Evolutionary conservation across 352 stramenopile species (phyloP).

Genomic region (Hyaloperonospora brassicae): DNA sequence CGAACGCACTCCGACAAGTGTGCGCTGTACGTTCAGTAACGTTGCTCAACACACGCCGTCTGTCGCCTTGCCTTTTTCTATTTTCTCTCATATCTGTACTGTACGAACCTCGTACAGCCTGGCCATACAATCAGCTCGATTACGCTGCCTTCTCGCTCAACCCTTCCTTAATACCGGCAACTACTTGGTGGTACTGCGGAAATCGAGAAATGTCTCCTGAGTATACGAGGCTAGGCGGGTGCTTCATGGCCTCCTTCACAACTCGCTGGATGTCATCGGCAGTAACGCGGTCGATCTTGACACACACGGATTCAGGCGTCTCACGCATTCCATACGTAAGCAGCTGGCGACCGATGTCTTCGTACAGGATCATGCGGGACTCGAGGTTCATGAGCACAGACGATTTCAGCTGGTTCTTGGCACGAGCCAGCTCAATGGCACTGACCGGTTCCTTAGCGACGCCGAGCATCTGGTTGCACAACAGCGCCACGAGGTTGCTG

Average conservation of each 20-base stretch:
- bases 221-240: conserved; percentile 77
- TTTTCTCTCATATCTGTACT: too few relatives aligned
- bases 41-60: too few relatives aligned
- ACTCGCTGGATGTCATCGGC: conserved; percentile 80
- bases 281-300: conserved; percentile 85
- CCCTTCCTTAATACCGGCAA: conserved; percentile 65
- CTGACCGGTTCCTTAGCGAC: conserved; percentile 75
- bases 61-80: too few relatives aligned
- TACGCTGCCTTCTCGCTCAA: conserved; percentile 17
- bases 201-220: conserved; percentile 72
- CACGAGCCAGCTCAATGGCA: conserved; percentile 87
- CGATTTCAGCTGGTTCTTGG: conserved; percentile 99
- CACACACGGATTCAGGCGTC: conserved; percentile 77
- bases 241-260: conserved; percentile 63
- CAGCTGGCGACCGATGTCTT: conserved; percentile 98
- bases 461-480: conserved; percentile 90
- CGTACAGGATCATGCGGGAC: conserved; percentile 95
- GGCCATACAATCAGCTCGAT: too few relatives aligned
- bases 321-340: conserved; percentile 94
- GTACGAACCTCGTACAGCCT: too few relatives aligned
- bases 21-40: too few relatives aligned
- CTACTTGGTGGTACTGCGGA: conserved; percentile 77
- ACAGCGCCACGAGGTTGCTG: conserved; percentile 88
- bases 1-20: too few relatives aligned
- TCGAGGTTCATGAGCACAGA: conserved; percentile 99